A percentile compares a stretch with the other conserved stretches of the same genome.
Conservation (phyloP, 2,329 filamentous ascomycete species). For the Lasiodiplodia theobromae region DNA sequence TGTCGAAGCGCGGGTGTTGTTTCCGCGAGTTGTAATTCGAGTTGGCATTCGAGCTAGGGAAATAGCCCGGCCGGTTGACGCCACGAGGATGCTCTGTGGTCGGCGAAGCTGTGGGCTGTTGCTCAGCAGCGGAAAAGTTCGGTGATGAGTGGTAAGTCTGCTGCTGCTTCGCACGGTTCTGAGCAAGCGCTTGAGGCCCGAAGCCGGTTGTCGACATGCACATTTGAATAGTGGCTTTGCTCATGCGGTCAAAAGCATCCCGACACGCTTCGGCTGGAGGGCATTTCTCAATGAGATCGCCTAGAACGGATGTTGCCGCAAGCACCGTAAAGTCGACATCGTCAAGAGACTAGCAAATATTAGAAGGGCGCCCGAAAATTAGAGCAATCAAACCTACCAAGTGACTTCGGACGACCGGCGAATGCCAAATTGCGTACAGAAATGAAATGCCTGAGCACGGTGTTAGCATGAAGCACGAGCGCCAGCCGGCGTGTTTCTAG, state of each 20-base stretch:
- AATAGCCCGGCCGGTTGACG: conserved; percentile 3
- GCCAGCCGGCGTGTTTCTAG: neutral
- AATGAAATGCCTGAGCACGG: conserved; percentile 74
- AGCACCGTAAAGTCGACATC: conserved; percentile 98
- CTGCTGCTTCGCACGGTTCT: conserved; percentile 8
- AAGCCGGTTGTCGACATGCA: conserved; percentile 87
- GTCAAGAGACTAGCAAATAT: conserved; percentile 70
- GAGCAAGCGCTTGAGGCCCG: conserved; percentile 53
- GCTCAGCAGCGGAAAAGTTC: conserved; percentile 16
- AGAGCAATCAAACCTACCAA: conserved; percentile 66
- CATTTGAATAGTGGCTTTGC: conserved; percentile 95
- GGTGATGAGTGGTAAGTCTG: conserved; percentile 9
- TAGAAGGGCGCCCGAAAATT: conserved; percentile 13
- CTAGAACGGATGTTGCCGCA: conserved; percentile 89
- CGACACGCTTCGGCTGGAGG: conserved; percentile 93
- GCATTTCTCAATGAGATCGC: conserved; percentile 91
- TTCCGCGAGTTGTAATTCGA: conserved; percentile 4
- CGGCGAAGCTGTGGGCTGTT: conserved; percentile 14
- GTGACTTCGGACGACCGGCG: conserved; percentile 82
- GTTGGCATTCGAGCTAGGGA: conserved; percentile 19
- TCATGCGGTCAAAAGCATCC: conserved; percentile 93
- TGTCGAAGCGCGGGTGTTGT: conserved; percentile 62
- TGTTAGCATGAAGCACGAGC: neutral
- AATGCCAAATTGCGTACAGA: conserved; percentile 97
- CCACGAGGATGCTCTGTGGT: conserved; percentile 4